Conservation (phyloP, 73 alveolate species). For the Paramecium biaurelia region DNA sequence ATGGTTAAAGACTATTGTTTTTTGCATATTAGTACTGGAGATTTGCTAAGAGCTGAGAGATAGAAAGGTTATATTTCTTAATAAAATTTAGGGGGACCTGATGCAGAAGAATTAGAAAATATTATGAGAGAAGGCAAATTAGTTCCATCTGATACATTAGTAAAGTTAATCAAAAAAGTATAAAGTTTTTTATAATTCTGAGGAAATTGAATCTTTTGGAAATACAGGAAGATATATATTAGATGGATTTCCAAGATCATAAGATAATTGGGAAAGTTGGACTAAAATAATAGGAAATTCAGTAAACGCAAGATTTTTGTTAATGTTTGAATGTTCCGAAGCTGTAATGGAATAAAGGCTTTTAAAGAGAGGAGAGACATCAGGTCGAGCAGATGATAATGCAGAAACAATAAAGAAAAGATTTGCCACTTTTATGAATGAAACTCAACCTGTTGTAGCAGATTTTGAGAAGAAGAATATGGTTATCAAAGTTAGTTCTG, state of each 20-base stretch:
- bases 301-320: slow-evolving; percentile 75
- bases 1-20: slow-evolving; percentile 78
- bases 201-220: slow-evolving; percentile 20
- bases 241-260: slow-evolving; percentile 91
- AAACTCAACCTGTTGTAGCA: slow-evolving; percentile 93
- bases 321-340: slow-evolving; percentile 91
- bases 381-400: slow-evolving; percentile 98
- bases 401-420: slow-evolving; percentile 96
- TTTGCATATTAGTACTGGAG: slow-evolving; percentile 84
- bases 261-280: slow-evolving; percentile 85
- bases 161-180: slow-evolving; percentile 2
- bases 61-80: not conserved
- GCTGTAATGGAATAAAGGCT: slow-evolving; percentile 90
- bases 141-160: slow-evolving; percentile 14
- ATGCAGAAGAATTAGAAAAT: slow-evolving; percentile 33
- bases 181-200: not conserved
- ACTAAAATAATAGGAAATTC: slow-evolving; percentile 43
- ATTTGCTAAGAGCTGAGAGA: slow-evolving; percentile 77
- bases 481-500: slow-evolving; percentile 80
- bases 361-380: slow-evolving; percentile 89
- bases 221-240: slow-evolving; percentile 33
- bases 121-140: slow-evolving; percentile 39
- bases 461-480: slow-evolving; percentile 78
- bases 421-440: slow-evolving; percentile 86
- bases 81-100: slow-evolving; percentile 24